Conservation (phyloP, 1,284 basidiomycete species). For the Sporisorium sorghi region DNA sequence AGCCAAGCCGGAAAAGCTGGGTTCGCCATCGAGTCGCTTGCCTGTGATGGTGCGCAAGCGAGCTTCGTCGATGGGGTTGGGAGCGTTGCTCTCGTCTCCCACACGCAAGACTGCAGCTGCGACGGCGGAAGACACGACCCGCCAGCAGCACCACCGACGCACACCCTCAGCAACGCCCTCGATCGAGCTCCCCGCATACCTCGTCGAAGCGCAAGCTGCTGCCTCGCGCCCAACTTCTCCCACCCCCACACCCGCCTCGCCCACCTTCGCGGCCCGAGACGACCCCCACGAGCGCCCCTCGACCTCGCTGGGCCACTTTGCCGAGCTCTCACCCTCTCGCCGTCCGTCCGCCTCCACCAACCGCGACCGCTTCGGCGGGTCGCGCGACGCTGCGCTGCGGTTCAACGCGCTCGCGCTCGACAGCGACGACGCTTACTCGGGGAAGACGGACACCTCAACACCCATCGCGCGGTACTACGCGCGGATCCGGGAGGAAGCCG, state of each 20-base stretch:
- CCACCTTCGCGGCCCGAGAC: background rate
- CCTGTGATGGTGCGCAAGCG: slow-evolving; percentile 36
- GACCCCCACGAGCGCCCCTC: slow-evolving; percentile 34
- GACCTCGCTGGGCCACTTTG: slow-evolving; percentile 44
- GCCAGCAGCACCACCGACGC: background rate
- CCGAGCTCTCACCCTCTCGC: background rate
- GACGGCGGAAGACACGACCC: background rate
- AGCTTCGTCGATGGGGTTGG: slow-evolving; percentile 21
- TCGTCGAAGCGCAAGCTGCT: slow-evolving; percentile 1
- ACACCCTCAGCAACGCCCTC: slow-evolving; percentile 11
- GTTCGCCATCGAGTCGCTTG: slow-evolving; percentile 24
- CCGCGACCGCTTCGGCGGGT: background rate
- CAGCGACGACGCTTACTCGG: slow-evolving; percentile 3
- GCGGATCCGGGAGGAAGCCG: slow-evolving; percentile 12
- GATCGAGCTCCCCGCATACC: slow-evolving; percentile 14
- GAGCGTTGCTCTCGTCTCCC: slow-evolving; percentile 13
- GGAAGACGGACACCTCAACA: slow-evolving; percentile 5
- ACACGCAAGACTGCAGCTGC: background rate
- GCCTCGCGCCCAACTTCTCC: background rate
- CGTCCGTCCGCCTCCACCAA: background rate
- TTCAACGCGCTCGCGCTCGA: slow-evolving; percentile 28
- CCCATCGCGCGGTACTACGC: slow-evolving; percentile 45
- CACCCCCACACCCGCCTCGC: background rate
- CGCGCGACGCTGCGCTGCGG: slow-evolving; percentile 11
- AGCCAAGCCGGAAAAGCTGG: slow-evolving; percentile 29